phyloP scores from a whole-genome alignment of 768 basidiomycete genomes.

The Suillus cothurnatus region DNA sequence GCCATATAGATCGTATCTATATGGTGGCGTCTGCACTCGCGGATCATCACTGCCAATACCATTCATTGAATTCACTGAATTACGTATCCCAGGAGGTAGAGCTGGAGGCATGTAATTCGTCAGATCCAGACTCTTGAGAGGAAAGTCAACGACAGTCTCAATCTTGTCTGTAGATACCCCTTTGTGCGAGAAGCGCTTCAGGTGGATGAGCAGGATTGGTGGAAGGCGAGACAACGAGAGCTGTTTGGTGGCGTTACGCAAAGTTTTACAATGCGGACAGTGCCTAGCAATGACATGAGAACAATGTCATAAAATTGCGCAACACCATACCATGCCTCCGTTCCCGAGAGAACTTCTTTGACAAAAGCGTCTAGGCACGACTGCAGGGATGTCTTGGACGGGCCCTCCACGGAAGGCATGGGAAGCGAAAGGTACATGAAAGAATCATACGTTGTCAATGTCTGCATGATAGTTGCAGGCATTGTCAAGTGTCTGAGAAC shows the following conservation, averaged over 20 bases:
- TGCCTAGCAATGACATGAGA: slow-evolving; percentile 57
- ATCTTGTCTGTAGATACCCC: slow-evolving; percentile 96
- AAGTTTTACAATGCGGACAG: slow-evolving; percentile 90
- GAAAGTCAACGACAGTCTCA: slow-evolving; percentile 93
- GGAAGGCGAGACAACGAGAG: slow-evolving; percentile 92
- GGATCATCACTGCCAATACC: slow-evolving; percentile 60
- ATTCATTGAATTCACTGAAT: slow-evolving; percentile 48
- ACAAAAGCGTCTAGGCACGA: slow-evolving; percentile 91
- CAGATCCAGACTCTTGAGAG: slow-evolving; percentile 59
- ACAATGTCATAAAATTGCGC: neutral
- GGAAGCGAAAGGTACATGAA: slow-evolving; percentile 96
- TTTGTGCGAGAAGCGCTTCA: slow-evolving; percentile 90
- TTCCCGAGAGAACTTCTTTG: slow-evolving; percentile 85
- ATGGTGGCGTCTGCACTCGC: slow-evolving; percentile 81
- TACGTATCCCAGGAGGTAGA: slow-evolving; percentile 64
- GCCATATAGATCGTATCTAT: slow-evolving; percentile 90
- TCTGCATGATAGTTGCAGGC: slow-evolving; percentile 49
- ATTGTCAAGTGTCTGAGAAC: slow-evolving; percentile 7
- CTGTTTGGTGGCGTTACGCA: slow-evolving; percentile 83
- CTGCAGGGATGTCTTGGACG: slow-evolving; percentile 65
- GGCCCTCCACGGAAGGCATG: slow-evolving; percentile 66
- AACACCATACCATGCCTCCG: slow-evolving; percentile 82
- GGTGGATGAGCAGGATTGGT: slow-evolving; percentile 87
- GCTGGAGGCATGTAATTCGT: slow-evolving; percentile 88
- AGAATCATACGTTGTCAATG: slow-evolving; percentile 94